phyloP scores from a whole-genome alignment of 2,329 filamentous ascomycete genomes.

The Apiospora sp. region DNA sequence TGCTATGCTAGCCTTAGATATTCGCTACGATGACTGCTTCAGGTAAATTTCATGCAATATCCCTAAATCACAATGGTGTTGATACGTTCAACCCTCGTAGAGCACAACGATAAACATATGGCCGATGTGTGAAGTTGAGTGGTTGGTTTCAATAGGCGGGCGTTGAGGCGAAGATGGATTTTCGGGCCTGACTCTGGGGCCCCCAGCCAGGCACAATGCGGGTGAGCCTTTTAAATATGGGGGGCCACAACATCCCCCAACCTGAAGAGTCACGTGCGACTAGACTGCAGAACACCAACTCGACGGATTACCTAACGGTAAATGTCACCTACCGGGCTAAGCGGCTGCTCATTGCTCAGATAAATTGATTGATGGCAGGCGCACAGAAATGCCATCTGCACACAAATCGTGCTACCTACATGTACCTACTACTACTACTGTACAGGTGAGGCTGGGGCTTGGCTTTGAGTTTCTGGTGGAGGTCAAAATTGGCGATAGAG shows the following conservation, averaged over 20 bases:
- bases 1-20: neutral
- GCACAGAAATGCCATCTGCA: conserved; percentile 15
- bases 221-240: conserved; percentile 18
- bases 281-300: neutral
- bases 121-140: neutral
- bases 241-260: neutral
- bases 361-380: neutral
- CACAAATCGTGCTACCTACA: neutral
- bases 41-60: neutral
- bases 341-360: conserved; percentile 13
- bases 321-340: conserved; percentile 19
- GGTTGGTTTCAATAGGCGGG: neutral
- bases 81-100: neutral
- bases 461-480: conserved; percentile 19
- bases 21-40: neutral
- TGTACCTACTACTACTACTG: neutral
- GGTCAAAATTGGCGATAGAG: neutral
- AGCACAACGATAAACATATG: neutral
- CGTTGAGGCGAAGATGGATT: neutral
- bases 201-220: conserved; percentile 17
- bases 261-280: neutral
- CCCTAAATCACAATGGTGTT: neutral
- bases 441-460: conserved; percentile 17
- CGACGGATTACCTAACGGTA: neutral
- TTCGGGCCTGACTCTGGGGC: conserved; percentile 1